These are phyloP conservation scores for Moesziomyces aphidis DNA, from an alignment of 1,284 basidiomycete species.

Conservation along the genomic window DNA sequence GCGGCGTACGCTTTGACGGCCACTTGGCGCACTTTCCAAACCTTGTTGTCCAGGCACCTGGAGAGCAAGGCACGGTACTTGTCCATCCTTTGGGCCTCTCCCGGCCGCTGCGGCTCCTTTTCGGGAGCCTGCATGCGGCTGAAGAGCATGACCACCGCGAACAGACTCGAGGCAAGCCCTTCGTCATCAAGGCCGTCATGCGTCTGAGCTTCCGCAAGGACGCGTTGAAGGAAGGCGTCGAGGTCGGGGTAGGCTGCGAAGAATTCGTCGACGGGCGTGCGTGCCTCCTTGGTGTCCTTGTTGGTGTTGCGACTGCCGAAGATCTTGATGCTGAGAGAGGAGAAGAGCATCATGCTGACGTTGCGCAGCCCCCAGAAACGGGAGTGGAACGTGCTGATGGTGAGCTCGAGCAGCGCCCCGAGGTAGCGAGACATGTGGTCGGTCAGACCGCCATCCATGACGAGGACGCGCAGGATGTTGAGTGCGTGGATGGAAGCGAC, in stretches of 20 bases:
- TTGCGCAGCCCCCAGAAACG: conserved; percentile 68
- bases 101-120: conserved; percentile 14
- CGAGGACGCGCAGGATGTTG: conserved; percentile 66
- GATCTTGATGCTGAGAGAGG: conserved; percentile 63
- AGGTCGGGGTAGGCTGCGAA: conserved; percentile 43
- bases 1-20: conserved; percentile 44
- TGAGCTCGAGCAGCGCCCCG: conserved; percentile 62
- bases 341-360: conserved; percentile 68
- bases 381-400: conserved; percentile 66
- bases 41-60: conserved; percentile 44
- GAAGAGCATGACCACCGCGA: conserved; percentile 59
- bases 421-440: conserved; percentile 47
- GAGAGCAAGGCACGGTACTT: conserved; percentile 26
- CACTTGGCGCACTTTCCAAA: conserved; percentile 56
- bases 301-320: conserved; percentile 54
- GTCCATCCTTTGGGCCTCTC: conserved; percentile 18
- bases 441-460: conserved; percentile 57
- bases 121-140: conserved; percentile 50
- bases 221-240: conserved; percentile 35
- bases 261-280: conserved; percentile 51
- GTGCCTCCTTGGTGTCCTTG: conserved; percentile 42
- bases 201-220: conserved; percentile 16
- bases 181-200: conserved; percentile 6
- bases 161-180: conserved; percentile 47
- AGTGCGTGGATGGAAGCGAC: conserved; percentile 63